phyloP scores from a whole-genome alignment of 768 basidiomycete species.

The Tylopilus plumbeoviolaceoides region DNA sequence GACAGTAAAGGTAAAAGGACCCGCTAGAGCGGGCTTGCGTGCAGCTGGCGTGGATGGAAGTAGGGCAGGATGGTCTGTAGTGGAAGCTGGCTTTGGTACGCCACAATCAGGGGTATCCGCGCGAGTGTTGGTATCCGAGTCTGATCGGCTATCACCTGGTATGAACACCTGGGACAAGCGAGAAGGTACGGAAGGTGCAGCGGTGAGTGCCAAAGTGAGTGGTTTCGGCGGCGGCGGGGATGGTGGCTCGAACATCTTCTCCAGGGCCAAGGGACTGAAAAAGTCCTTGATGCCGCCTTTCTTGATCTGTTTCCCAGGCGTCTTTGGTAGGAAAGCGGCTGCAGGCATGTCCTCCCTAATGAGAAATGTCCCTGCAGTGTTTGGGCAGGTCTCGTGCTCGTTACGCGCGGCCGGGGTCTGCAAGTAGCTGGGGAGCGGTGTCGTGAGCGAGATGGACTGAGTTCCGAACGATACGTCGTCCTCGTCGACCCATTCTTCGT shows the following conservation, averaged over 20 bases:
- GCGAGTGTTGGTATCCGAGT: constrained; percentile 17
- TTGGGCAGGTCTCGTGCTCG: constrained; percentile 28
- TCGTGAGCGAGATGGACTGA: constrained; percentile 57
- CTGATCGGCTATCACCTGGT: constrained; percentile 27
- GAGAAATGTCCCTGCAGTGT: constrained; percentile 65
- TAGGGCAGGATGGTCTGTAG: constrained; percentile 6
- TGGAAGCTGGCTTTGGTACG: constrained; percentile 3
- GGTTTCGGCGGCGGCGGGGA: constrained; percentile 55
- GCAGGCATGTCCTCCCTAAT: constrained; percentile 64
- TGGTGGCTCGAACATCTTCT: constrained; percentile 92
- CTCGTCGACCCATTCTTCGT: constrained; percentile 86
- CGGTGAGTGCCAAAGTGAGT: constrained; percentile 18
- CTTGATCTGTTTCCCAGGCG: constrained; percentile 53
- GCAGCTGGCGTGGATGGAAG: constrained; percentile 32
- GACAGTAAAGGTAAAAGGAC: constrained; percentile 74
- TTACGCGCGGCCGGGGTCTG: constrained; percentile 39
- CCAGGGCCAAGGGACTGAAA: constrained; percentile 83
- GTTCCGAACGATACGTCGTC: constrained; percentile 39
- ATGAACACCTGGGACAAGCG: constrained; percentile 36
- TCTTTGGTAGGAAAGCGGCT: constrained; percentile 57
- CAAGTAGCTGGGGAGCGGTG: constrained; percentile 46
- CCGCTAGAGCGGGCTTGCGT: constrained; percentile 45
- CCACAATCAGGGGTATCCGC: constrained; percentile 10
- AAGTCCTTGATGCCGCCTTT: constrained; percentile 70
- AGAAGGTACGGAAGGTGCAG: constrained; percentile 32